Percentiles rank a stretch among this genome's conserved stretches.
Evolutionary conservation across 2,329 filamentous ascomycete genomes (phyloP).

Genomic region (Hypoxylon sp.): DNA sequence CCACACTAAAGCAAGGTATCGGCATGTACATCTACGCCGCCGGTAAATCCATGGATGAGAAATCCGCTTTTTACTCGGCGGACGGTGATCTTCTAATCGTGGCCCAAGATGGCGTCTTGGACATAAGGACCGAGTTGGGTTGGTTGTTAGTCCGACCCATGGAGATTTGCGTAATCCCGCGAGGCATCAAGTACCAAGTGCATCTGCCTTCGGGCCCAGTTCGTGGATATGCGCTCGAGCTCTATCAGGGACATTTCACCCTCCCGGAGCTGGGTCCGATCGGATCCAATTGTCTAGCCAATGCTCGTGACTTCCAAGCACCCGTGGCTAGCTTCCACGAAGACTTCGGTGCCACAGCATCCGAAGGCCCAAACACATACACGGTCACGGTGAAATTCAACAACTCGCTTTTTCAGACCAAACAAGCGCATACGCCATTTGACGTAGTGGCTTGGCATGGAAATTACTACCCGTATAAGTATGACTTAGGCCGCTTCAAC

Average conservation of each 20-base stretch:
- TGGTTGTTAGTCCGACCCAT: conserved; percentile 70
- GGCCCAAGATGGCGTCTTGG: conserved; percentile 69
- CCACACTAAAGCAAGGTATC: conserved; percentile 74
- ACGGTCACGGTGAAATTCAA: conserved; percentile 68
- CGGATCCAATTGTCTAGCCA: conserved; percentile 69
- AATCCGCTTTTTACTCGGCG: conserved; percentile 78
- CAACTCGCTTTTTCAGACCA: conserved; percentile 67
- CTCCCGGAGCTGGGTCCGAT: conserved; percentile 71
- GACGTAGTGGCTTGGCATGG: conserved; percentile 78
- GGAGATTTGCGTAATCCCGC: conserved; percentile 73
- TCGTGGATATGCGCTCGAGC: conserved; percentile 71
- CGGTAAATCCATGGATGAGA: conserved; percentile 73
- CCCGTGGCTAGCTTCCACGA: conserved; percentile 69
- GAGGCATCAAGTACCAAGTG: conserved; percentile 71
- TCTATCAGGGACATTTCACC: conserved; percentile 69
- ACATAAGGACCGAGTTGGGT: conserved; percentile 75
- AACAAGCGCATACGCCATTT: conserved; percentile 71
- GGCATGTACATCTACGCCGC: conserved; percentile 77
- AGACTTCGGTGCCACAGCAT: conserved; percentile 51
- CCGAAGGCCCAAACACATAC: conserved; percentile 47
- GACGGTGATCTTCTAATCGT: conserved; percentile 76
- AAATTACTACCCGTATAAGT: conserved; percentile 75
- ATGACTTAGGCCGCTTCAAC: conserved; percentile 73
- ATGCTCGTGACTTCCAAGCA: conserved; percentile 70
- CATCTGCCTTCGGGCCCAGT: conserved; percentile 56